These are phyloP conservation scores for Leptographium flavum DNA, from an alignment of 2,329 filamentous ascomycete genomes.

Conservation along the genomic window DNA sequence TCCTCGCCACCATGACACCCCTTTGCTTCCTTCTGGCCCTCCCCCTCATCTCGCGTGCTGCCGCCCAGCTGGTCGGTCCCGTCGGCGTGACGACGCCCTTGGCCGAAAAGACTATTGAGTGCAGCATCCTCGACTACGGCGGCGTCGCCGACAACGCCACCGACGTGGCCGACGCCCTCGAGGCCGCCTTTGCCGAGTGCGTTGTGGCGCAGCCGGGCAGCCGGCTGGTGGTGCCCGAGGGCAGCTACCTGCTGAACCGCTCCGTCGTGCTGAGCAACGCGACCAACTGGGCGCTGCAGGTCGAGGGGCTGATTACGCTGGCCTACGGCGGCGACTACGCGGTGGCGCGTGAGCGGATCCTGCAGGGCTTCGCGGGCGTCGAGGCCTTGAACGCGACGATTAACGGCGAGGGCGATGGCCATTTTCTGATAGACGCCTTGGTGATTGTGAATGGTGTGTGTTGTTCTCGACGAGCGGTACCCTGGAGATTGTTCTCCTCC, in stretches of 20 bases:
- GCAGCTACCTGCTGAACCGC: conserved; percentile 15
- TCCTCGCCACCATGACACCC: too few relatives aligned
- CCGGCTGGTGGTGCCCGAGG: too few relatives aligned
- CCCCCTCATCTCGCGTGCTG: too few relatives aligned
- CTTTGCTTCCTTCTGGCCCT: too few relatives aligned
- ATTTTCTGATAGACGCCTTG: too few relatives aligned
- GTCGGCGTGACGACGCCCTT: too few relatives aligned
- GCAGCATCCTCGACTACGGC: conserved; percentile 20
- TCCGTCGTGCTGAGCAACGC: conserved; percentile 16
- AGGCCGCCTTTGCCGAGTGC: conserved; percentile 15
- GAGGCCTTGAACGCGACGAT: conserved; percentile 17
- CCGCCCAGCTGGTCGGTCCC: too few relatives aligned
- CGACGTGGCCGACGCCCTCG: conserved; percentile 17
- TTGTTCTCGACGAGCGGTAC: too few relatives aligned
- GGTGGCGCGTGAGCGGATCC: conserved; percentile 16
- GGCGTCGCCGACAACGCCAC: conserved; percentile 17
- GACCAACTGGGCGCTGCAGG: conserved; percentile 20
- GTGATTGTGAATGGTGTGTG: too few relatives aligned
- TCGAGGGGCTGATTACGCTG: conserved; percentile 20
- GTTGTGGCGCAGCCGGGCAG: too few relatives aligned
- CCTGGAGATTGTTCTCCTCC: too few relatives aligned
- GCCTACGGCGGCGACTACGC: conserved; percentile 17
- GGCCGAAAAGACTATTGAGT: too few relatives aligned
- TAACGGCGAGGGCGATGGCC: conserved; percentile 18
- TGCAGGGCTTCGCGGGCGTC: conserved; percentile 16